Percentiles rank a stretch among this genome's conserved stretches.
phyloP scores from a whole-genome alignment of 805 yeast genomes.

The Kockiozyma suomiensis region DNA sequence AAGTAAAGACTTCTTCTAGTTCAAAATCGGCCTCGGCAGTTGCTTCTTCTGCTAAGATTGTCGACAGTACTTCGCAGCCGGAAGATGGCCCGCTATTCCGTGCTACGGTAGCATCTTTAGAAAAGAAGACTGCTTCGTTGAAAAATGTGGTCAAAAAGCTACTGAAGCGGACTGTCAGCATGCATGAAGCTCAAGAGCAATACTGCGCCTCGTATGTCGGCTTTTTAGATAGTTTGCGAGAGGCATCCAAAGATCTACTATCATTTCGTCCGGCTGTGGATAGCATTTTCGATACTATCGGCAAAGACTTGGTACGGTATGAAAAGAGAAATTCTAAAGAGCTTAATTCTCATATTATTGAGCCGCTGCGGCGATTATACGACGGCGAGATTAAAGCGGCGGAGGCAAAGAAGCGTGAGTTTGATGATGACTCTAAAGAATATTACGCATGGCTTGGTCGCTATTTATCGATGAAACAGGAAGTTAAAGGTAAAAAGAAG shows the following conservation, averaged over 20 bases:
- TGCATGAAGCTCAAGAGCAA: conserved; percentile 41
- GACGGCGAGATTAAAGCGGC: conserved; percentile 48
- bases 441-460: conserved; percentile 50
- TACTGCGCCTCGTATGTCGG: conserved; percentile 18
- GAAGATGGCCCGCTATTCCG: conserved; percentile 52
- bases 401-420: conserved; percentile 47
- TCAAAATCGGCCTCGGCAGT: background rate
- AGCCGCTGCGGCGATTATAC: conserved; percentile 46
- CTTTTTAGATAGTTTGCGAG: conserved; percentile 41
- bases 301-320: conserved; percentile 24
- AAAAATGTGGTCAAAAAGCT: conserved; percentile 44
- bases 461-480: conserved; percentile 46
- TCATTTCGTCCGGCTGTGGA: conserved; percentile 41
- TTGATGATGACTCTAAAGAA: conserved; percentile 50
- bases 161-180: conserved; percentile 43
- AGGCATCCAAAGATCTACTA: conserved; percentile 42
- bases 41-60: background rate
- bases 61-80: conserved; percentile 40
- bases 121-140: conserved; percentile 43
- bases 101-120: conserved; percentile 46
- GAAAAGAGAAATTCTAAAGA: conserved; percentile 38
- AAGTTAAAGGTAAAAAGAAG: conserved; percentile 40
- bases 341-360: conserved; percentile 42
- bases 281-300: conserved; percentile 39
- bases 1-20: background rate